Base-by-base conservation (phyloP, 441 rosid genomes). In the Populus hybrid region DNA sequence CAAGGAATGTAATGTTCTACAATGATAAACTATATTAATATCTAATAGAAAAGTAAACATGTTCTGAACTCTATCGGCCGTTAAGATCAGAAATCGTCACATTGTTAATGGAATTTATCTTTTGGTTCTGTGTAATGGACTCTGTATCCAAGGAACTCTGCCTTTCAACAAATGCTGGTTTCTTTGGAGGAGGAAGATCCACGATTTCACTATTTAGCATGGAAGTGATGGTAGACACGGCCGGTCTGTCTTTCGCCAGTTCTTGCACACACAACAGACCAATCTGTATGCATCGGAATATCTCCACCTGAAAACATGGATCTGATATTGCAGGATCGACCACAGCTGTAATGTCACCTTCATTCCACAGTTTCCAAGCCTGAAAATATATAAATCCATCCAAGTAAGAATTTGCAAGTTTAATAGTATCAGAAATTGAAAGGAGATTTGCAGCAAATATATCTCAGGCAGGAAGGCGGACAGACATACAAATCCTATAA, bases 201-300 rank as follows among this genome's bases (percentile, higher is more conserved):
- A 73, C 77, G 65, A 72, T 87, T 74, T 90, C 89, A n/a, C 84
- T 85, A 5, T 81, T 86, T 12, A 90, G 32, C 32, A 30, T 30
- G 32, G 32, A 30, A 30, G 5, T 3, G 32, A 30, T 30, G 32
- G 32, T 30, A 30, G 32, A 30, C 32, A 30, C 32, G 0, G 32
- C 32, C 32, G 32, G 32, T 30, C 32, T 30, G 32, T 30, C 32
- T 30, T 30, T 30, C 32, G 82, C 85, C 26, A 78, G 77, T 68
- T 89, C 87, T 77, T 91, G 94, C 57, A 87, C 88, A 61, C 94
- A 90, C 28, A 93, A 64, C 72, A 93, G 69, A 42, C 93, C 95
- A 63, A 89, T 85, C 21, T 92, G 84, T 23, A 89, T 72, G 84
- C 92, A 88, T 73, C 89, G 85, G 3, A 10, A 4, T 6, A 88